phyloP scores from a whole-genome alignment of 108 stramenopile genomes.

The Nitzschia sp. region DNA sequence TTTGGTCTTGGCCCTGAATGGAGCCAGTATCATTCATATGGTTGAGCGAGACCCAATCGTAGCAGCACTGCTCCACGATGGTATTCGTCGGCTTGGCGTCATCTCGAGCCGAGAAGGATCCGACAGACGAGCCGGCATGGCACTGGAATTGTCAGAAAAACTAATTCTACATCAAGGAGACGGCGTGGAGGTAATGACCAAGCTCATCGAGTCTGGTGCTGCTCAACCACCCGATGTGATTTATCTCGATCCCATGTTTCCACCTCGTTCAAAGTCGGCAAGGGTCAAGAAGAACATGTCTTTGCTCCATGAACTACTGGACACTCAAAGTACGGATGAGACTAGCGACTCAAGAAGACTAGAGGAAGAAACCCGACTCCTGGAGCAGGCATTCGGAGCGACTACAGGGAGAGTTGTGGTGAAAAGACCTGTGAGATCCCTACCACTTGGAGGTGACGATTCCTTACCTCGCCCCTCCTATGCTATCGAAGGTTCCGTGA shows the following conservation, averaged over 20 bases:
- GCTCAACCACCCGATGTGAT: constrained; percentile 31
- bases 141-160: constrained; percentile 24
- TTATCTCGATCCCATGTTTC: constrained; percentile 91
- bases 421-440: constrained; percentile 75
- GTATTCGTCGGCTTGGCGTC: constrained; percentile 53
- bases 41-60: constrained; percentile 82
- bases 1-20: constrained; percentile 51
- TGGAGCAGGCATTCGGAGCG: constrained; percentile 41
- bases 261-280: constrained; percentile 67
- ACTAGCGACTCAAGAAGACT: neutral
- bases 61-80: constrained; percentile 61
- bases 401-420: constrained; percentile 69
- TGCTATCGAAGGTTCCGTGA: constrained; percentile 63
- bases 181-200: constrained; percentile 33
- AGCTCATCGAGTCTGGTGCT: neutral
- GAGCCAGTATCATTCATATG: constrained; percentile 51
- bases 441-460: constrained; percentile 45
- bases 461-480: constrained; percentile 44
- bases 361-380: constrained; percentile 50
- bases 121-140: constrained; percentile 9
- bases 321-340: constrained; percentile 30
- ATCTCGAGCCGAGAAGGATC: neutral
- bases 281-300: constrained; percentile 86
- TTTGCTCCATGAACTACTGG: constrained; percentile 73
- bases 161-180: constrained; percentile 63